Base-by-base conservation (phyloP, 805 yeast genomes). In the Pichia pseudocactophila region DNA sequence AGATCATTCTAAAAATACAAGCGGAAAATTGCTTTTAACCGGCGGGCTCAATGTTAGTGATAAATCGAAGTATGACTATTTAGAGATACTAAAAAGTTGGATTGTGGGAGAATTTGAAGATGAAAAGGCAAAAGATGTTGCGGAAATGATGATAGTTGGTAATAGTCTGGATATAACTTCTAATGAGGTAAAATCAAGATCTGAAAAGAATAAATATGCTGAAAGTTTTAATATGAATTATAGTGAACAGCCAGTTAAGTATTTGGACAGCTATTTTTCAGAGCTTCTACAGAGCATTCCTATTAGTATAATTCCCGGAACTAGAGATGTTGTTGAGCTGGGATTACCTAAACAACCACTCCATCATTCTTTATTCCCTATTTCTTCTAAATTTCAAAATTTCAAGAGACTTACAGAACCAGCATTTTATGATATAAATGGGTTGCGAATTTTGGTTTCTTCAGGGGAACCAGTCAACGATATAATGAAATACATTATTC, bases 331-430 rank as follows among this genome's bases (percentile, higher is more conserved):
- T 0, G 78, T 86, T n/a, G 94, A 84, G 47, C 64, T 73, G 15
- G 74, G 89, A 39, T 61, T 87, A 44, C 98, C 98, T 1, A 97
- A 92, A 60, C 95, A 83, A 58, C 83, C 95, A 2, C 57, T 92
- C n/a, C 96, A 90, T 57, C 68, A 68, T 40, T 81, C 94, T 0
- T 69, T 90, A 43, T 79, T 92, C 53, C 65, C 68, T 3, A 20
- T 65, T 63, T 48, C 62, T 4, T 45, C 57, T 8, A 53, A 57
- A 1, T 51, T 61, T 10, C 56, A 65, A 16, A 61, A 75, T 33
- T 62, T 71, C 20, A 53, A 61, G 4, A 50, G 75, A 27, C 65
- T 66, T 1, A 77, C 88, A 0, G 90, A 92, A 56, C 98, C 98
- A 0, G 56, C 72, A 5, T 80, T 87, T 83, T 57, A 79, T 44